Percentiles rank a stretch among this genome's conserved stretches.
These are phyloP conservation scores for Shiraia sp. DNA, from an alignment of 2,329 filamentous ascomycete genomes.

Conservation along the genomic window DNA sequence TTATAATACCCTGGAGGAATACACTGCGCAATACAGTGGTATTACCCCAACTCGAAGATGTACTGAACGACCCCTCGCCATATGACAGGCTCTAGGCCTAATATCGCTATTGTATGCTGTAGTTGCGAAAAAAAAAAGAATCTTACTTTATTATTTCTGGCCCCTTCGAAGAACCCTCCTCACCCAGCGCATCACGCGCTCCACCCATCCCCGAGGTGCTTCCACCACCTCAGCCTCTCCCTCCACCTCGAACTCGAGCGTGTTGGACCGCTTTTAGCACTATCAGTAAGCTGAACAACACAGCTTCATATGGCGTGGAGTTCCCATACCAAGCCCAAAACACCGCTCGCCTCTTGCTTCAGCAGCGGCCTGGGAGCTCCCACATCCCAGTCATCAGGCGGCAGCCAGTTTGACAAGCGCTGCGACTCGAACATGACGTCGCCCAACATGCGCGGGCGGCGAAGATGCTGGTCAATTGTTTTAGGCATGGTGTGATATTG, in stretches of 20 bases:
- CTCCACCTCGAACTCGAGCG: neutral
- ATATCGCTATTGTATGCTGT: neutral
- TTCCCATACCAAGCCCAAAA: conserved; percentile 9
- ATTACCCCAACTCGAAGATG: neutral
- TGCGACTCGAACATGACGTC: conserved; percentile 16
- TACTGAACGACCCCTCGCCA: neutral
- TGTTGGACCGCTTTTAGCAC: neutral
- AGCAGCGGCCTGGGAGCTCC: neutral
- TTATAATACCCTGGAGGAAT: neutral
- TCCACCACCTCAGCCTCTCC: neutral
- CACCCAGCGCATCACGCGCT: neutral
- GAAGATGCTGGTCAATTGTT: neutral
- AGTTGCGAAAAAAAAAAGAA: neutral
- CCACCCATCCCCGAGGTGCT: neutral
- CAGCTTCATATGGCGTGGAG: neutral
- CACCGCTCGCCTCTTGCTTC: conserved; percentile 9
- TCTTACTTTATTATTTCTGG: conserved; percentile 2
- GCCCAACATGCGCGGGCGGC: conserved; percentile 19
- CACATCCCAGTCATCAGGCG: conserved; percentile 18
- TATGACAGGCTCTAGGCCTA: neutral
- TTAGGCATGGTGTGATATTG: neutral
- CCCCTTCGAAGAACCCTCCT: neutral
- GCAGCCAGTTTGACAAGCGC: conserved; percentile 15
- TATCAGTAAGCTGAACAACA: neutral
- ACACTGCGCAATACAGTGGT: too few species aligned